Base-by-base conservation (phyloP, 192 early-diverging fungal genomes). In the Podila epigama region DNA sequence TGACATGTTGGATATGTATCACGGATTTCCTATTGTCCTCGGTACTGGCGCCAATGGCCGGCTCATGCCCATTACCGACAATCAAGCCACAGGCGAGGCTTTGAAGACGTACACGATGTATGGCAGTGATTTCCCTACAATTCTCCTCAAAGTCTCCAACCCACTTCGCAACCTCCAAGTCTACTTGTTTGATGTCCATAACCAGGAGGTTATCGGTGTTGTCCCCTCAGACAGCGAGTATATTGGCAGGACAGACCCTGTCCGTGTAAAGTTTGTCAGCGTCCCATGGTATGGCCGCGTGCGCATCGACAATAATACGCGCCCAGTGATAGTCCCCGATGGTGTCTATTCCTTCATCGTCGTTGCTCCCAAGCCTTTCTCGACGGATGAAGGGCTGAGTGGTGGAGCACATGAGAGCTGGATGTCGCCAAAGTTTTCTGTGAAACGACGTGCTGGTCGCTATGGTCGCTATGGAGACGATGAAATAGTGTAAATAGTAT, bases 321-420 rank as follows among this genome's bases (percentile, higher is more conserved):
- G 5, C 8, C 11, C 64, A 2, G 25, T 20, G 4, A 52, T 13
- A 5, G 31, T 70, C 12, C 67, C 55, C 1, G 35, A 81, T 39
- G 70, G 79, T 0, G 54, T 50, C 27, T 73, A 81, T 35, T 48
- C 60, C 27, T 48, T 81, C 5, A 27, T 69, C 5, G 36, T 73
- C 4, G 32, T 69, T 7, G 70, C 79, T 5, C 63, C 62, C 8
- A 81, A 72, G 39, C 66, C 70, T 10, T 81, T 73, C 37, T 68
- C 72, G 13, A 16, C 1, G 28, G 37, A 20, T 28, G 33, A 12
- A 4, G 48, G 28, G 6, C 16, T 55, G 1, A 51, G 16, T 36
- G 54, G 42, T 1, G 60, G 44, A 5, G 18, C 35, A 3, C 64
- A 68, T 9, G 72, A 75, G 48, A 58, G 33, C 44, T 75, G 72